These are phyloP conservation scores for Miscanthus sacchariflorus DNA, from an alignment of 202 grass and related monocot species.

Conservation along the genomic window DNA sequence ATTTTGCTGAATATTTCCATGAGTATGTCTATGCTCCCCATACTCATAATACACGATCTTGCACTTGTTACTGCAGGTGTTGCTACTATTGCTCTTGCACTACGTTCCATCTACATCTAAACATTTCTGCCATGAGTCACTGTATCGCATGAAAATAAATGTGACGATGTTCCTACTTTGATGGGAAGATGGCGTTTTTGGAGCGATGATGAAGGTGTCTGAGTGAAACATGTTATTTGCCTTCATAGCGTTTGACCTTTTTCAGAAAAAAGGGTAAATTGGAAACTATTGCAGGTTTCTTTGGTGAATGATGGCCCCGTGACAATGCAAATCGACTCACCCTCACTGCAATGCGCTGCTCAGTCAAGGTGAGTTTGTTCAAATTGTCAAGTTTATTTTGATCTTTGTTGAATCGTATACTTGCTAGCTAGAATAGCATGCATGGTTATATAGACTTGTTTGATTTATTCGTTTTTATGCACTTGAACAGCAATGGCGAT, in stretches of 20 bases:
- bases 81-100: not conserved
- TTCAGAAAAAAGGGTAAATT: conserved; percentile 54
- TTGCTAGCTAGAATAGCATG: conserved; percentile 12
- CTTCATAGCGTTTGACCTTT: not conserved
- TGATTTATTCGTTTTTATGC: conserved; percentile 29
- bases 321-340: conserved; percentile 94
- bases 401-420: not conserved
- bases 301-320: conserved; percentile 95
- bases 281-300: conserved; percentile 67
- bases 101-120: conserved; percentile 16
- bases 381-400: not conserved
- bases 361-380: conserved; percentile 63
- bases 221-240: conserved; percentile 39
- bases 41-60: not conserved
- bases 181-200: conserved; percentile 85
- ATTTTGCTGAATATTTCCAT: not conserved
- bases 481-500: conserved; percentile 51
- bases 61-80: not conserved
- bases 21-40: not conserved
- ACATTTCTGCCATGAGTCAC: not conserved
- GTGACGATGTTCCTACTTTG: conserved; percentile 25
- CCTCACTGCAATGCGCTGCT: conserved; percentile 55
- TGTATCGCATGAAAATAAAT: conserved; percentile 14
- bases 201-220: conserved; percentile 96
- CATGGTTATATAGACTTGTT: not conserved